Conservation (phyloP, 371 early-diverging fungal species). For the Fennellomyces sp. region DNA sequence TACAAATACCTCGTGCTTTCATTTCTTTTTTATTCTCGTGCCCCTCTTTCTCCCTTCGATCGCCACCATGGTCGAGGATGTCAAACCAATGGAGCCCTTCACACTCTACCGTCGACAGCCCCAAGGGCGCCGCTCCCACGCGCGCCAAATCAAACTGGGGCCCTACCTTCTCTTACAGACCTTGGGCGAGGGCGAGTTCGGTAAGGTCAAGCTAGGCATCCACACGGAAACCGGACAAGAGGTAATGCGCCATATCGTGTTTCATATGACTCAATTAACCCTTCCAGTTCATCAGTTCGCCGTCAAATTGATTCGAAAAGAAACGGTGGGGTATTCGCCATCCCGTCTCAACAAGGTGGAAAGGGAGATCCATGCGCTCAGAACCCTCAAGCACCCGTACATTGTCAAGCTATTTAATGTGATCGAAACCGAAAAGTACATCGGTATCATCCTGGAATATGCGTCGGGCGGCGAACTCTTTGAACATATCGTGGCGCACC, state of each 20-base stretch:
- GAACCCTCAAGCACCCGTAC: conserved; percentile 72
- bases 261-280: no score
- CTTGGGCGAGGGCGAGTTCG: conserved; percentile 97
- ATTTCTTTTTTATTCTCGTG: conserved; percentile 3
- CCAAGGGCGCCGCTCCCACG: neutral
- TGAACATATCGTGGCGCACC: conserved; percentile 67
- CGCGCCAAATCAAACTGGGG: conserved; percentile 68
- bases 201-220: conserved; percentile 96
- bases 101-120: conserved; percentile 38
- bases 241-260: no score
- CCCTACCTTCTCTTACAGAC: conserved; percentile 90
- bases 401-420: conserved; percentile 79
- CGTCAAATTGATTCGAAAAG: conserved; percentile 69
- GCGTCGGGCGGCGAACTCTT: conserved; percentile 72
- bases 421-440: conserved; percentile 71
- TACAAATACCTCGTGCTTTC: neutral
- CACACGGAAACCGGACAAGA: conserved; percentile 89
- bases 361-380: conserved; percentile 74
- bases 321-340: conserved; percentile 45
- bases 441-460: conserved; percentile 73
- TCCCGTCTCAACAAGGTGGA: conserved; percentile 65
- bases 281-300: no score
- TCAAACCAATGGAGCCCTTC: conserved; percentile 13
- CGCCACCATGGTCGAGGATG: neutral
- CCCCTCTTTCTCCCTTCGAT: neutral